A percentile compares a stretch with the other conserved stretches of the same genome.
Conservation (phyloP, 495 filamentous ascomycete species). For the Lasiosphaeriaceae sp. region DNA sequence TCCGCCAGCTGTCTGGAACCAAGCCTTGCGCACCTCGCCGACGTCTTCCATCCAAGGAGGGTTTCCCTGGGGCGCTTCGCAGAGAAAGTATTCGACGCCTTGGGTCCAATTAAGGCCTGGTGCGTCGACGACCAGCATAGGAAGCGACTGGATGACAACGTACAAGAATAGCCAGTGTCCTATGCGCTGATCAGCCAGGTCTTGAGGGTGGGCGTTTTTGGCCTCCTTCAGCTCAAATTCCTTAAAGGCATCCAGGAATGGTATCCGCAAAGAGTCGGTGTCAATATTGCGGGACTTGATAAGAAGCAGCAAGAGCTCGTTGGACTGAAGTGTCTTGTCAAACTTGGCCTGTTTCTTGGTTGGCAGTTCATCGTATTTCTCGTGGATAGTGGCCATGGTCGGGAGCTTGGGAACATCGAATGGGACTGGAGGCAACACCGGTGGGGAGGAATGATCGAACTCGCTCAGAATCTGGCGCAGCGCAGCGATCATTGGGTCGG, state of each 20-base stretch:
- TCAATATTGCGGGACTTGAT: conserved; percentile 75
- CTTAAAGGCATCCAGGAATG: conserved; percentile 75
- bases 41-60: conserved; percentile 81
- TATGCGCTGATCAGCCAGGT: conserved; percentile 70
- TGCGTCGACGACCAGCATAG: conserved; percentile 85
- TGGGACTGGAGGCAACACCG: conserved; percentile 85
- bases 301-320: conserved; percentile 71
- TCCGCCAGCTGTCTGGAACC: conserved; percentile 73
- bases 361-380: conserved; percentile 58
- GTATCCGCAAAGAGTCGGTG: conserved; percentile 47
- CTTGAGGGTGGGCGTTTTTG: conserved; percentile 63
- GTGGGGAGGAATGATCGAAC: conserved; percentile 82
- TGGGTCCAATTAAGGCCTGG: conserved; percentile 71
- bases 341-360: conserved; percentile 68
- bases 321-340: conserved; percentile 63
- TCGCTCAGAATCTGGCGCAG: conserved; percentile 76
- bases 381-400: conserved; percentile 56
- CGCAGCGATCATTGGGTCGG: conserved; percentile 42
- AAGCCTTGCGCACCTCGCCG: conserved; percentile 60
- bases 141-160: conserved; percentile 82
- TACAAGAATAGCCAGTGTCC: conserved; percentile 97
- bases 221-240: conserved; percentile 77
- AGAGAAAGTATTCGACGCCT: conserved; percentile 95
- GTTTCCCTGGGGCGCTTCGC: conserved; percentile 76
- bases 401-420: conserved; percentile 85